A percentile compares a stretch with the other conserved stretches of the same genome.
Evolutionary conservation across 441 rosid genomes (phyloP).

Genomic region (Raphanus hybrid): DNA sequence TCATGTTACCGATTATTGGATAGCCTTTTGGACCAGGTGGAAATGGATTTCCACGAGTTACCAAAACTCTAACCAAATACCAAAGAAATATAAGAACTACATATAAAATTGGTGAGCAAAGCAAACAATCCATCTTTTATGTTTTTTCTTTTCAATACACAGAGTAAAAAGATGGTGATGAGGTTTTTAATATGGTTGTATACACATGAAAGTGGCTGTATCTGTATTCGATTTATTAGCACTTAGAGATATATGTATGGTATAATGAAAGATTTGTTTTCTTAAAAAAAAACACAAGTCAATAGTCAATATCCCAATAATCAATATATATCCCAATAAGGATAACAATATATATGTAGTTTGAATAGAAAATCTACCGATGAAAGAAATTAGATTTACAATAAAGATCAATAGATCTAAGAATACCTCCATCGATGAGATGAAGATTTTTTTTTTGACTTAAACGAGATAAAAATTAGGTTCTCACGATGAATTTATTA

Average conservation of each 20-base stretch:
- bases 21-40: constrained; percentile 62
- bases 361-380: background rate
- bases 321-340: background rate
- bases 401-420: background rate
- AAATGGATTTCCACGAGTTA: constrained; percentile 27
- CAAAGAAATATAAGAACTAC: constrained; percentile 20
- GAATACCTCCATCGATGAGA: too few species aligned
- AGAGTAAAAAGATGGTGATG: constrained; percentile 14
- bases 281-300: background rate
- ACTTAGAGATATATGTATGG: background rate
- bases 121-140: constrained; percentile 33
- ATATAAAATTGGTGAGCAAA: constrained; percentile 23
- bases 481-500: too few species aligned
- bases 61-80: constrained; percentile 4
- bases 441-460: too few species aligned
- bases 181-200: background rate
- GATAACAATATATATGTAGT: background rate
- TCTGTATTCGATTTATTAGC: background rate
- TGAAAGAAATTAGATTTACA: background rate
- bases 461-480: too few species aligned
- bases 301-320: background rate
- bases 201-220: background rate
- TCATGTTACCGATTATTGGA: constrained; percentile 58
- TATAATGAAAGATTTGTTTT: constrained; percentile 13
- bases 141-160: background rate